Evolutionary conservation across 768 basidiomycete species (phyloP), one percentile per base, ranked within the genome.

Genomic region (Glaciozyma martinii): DNA sequence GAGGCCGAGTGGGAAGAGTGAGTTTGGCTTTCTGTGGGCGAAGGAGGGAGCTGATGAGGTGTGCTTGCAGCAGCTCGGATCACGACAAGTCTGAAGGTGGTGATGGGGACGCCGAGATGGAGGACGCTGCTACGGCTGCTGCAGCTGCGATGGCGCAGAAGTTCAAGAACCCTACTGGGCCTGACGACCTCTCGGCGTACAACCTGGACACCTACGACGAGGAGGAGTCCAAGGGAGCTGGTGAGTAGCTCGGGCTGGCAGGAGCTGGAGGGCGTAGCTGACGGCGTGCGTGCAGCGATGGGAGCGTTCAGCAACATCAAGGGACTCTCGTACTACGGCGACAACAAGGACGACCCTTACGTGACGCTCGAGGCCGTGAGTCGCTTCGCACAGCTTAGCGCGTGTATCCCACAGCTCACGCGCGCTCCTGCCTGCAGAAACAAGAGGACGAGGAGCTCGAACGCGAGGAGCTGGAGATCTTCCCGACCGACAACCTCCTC

Each of bases 301-400:
- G 79, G 92, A 46, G 88, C 88, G 23, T 99, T 99, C 78, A 90
- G 87, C 76, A 93, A 90, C 73, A 90, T 98, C 77, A 94, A 95
- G 75, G 94, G 93, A 23, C 79, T 99, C 58, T 87, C 87, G 27
- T 94, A 89, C 75, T 92, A 97, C 76, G 67, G 59, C 52, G 85
- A 91, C 72, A 91, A 92, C 73, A 82, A 88, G 60, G 90, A 97
- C 43, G 95, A 99, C 77, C 95, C 95, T 0, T 98, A 93, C 74
- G 88, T 99, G 71, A 98, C 94, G 0, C 77, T 98, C 46, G 93
- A 95, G 82, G 89, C 92, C 73, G 92, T 90, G 73, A 49, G 83
- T 56, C 53, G 19, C n/a, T 58, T 27, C 47, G 15, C 32, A 53
- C 5, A 8, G 46, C 33, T 27, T 50, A 16, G 12, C 40, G 30